Evolutionary conservation across 305 asterid species (phyloP), one percentile per base, ranked within the genome.

Genomic region (Petunia hybrid): DNA sequence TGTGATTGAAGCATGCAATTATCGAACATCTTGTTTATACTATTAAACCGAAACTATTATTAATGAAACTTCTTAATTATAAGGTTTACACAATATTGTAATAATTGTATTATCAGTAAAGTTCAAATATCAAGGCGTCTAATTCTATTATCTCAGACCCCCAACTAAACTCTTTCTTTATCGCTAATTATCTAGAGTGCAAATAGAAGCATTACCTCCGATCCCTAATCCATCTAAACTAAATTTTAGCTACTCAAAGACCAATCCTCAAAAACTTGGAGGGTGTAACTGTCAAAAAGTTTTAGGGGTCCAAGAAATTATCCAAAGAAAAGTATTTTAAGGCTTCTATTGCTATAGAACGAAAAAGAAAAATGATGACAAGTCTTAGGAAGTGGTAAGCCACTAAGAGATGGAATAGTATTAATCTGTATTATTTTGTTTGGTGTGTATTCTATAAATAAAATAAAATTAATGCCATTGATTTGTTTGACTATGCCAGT

Each of bases 341-440:
- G 45, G 48, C 76, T 42, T 48, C 45, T 48, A 48, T 48, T 68
- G 57, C 57, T 42, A 67, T 40, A 8, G 5, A 45, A 46, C 4
- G n/a, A 46, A 2, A 46, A 6, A 39, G 31, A 71, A 71, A 48
- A 46, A 31, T 5, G 8, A 48, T 48, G 61, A 48, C 13, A 35
- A 48, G 35, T 73, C 62, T 73, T 60, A 14, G 1, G 39, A 78
- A 78, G 81, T 78, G 81, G 81, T 35, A 46, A 78, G 63, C 81
- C 63, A 78, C 76, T 35, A 64, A 45, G 40, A 67, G 76, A 35
- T 38, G 5, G 22, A 55, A 31, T 35, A 16, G 39, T 40, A 62
- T 16, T 62, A 16, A 40, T 60, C 46, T 64, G 38, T n/a, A 13
- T 13, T 67, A 31, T 78, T 22, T 78, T 45, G 1, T 39, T 78